A percentile compares a stretch with the other conserved stretches of the same genome.
Evolutionary conservation across 805 yeast species (phyloP).

Genomic region (Candida ipomoeae): DNA sequence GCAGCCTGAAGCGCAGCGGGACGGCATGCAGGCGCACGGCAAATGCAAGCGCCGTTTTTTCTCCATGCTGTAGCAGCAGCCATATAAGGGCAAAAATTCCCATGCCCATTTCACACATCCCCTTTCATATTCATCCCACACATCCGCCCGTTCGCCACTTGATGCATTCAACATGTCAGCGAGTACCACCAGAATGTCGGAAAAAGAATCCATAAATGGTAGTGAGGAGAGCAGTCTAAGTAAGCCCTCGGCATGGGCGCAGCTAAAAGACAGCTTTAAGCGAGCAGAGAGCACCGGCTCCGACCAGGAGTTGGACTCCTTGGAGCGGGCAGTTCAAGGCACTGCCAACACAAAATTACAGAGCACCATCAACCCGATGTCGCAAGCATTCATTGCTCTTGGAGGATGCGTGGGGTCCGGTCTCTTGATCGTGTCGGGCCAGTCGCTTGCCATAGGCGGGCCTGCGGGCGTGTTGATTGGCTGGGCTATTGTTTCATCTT

Average conservation of each 20-base stretch:
- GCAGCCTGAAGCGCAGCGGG: slow-evolving; percentile 7
- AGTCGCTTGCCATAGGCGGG: slow-evolving; percentile 34
- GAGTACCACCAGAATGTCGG: slow-evolving; percentile 2
- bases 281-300: slow-evolving; percentile 6
- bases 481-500: slow-evolving; percentile 38
- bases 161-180: slow-evolving; percentile 5
- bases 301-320: slow-evolving; percentile 9
- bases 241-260: slow-evolving; percentile 12
- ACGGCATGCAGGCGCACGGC: slow-evolving; percentile 13
- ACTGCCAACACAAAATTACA: slow-evolving; percentile 11
- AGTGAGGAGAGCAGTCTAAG: neutral
- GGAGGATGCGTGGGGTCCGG: slow-evolving; percentile 44
- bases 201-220: slow-evolving; percentile 5
- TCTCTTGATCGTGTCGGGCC: slow-evolving; percentile 37
- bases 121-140: neutral
- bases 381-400: slow-evolving; percentile 32
- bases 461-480: slow-evolving; percentile 35
- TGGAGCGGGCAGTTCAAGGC: slow-evolving; percentile 15
- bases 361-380: slow-evolving; percentile 15
- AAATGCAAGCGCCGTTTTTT: slow-evolving; percentile 5
- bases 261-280: slow-evolving; percentile 14
- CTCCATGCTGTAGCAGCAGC: neutral
- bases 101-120: neutral
- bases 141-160: slow-evolving; percentile 2
- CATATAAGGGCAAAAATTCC: neutral